These are phyloP conservation scores for Aspergillus sp. DNA, from an alignment of 2,329 filamentous ascomycete species.

Conservation along the genomic window DNA sequence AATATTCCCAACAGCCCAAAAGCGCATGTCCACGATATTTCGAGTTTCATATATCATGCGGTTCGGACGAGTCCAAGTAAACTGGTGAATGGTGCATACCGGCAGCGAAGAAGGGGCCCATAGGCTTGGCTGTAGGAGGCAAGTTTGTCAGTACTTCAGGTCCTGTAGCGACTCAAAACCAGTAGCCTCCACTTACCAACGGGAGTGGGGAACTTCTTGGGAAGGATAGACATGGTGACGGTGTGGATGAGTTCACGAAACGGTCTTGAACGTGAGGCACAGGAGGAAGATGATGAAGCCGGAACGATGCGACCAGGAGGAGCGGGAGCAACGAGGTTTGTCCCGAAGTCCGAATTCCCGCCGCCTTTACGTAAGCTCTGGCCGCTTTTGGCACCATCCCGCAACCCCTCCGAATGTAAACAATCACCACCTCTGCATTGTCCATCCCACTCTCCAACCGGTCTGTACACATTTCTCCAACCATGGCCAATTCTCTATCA, in stretches of 20 bases:
- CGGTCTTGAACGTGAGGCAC: conserved; percentile 24
- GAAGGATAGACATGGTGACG: conserved; percentile 72
- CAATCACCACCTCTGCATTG: conserved; percentile 1
- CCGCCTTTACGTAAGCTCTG: conserved; percentile 20
- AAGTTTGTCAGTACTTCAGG: conserved; percentile 28
- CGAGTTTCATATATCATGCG: no score
- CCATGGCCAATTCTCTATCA: conserved; percentile 50
- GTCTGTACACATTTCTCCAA: conserved; percentile 1
- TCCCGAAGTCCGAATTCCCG: conserved; percentile 29
- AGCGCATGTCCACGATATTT: not conserved
- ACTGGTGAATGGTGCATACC: conserved; percentile 61
- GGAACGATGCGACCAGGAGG: conserved; percentile 29
- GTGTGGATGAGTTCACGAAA: conserved; percentile 28
- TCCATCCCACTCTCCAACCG: not conserved
- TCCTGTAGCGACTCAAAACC: not conserved
- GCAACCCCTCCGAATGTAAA: conserved; percentile 21
- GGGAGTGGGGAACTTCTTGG: conserved; percentile 80
- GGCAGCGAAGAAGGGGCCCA: conserved; percentile 91
- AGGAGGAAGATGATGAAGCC: conserved; percentile 25
- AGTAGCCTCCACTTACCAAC: conserved; percentile 60
- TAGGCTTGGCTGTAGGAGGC: conserved; percentile 69
- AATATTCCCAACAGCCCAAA: conserved; percentile 3
- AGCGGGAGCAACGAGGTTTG: conserved; percentile 40
- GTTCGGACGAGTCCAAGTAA: not conserved
- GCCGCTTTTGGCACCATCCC: conserved; percentile 22